Evolutionary conservation across 1,139 yeast species (phyloP).

Genomic region (Yamadazyma mexicana): DNA sequence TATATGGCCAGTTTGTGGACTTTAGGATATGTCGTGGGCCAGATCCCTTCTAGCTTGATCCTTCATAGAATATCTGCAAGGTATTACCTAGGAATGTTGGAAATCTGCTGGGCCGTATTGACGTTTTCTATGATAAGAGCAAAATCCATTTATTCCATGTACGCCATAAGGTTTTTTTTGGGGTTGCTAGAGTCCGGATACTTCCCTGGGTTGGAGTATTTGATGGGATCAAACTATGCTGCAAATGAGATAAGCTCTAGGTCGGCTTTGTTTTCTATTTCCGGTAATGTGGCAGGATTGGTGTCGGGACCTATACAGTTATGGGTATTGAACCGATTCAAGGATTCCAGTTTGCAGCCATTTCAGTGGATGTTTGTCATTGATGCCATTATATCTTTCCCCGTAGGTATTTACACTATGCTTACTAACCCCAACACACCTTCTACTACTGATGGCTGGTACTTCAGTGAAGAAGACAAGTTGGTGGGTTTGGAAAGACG

Average conservation of each 20-base stretch:
- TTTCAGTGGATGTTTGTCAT: constrained; percentile 42
- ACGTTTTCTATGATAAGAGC: constrained; percentile 53
- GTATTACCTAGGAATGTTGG: constrained; percentile 53
- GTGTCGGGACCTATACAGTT: constrained; percentile 40
- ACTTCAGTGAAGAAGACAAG: constrained; percentile 33
- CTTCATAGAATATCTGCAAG: constrained; percentile 55
- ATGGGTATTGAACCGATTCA: constrained; percentile 30
- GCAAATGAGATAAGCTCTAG: constrained; percentile 34
- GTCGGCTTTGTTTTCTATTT: constrained; percentile 46
- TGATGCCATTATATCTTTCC: constrained; percentile 39
- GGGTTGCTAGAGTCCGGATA: constrained; percentile 62
- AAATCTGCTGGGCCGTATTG: constrained; percentile 56
- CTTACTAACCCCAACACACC: constrained; percentile 42
- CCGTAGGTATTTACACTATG: constrained; percentile 37
- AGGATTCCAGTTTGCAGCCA: constrained; percentile 28
- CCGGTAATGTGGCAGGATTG: constrained; percentile 28
- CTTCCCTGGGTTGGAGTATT: constrained; percentile 56
- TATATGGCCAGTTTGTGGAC: constrained; percentile 55
- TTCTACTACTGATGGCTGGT: constrained; percentile 40
- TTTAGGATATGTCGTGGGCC: constrained; percentile 60
- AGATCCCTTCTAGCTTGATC: constrained; percentile 56
- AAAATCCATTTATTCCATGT: constrained; percentile 42
- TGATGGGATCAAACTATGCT: constrained; percentile 43
- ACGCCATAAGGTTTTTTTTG: constrained; percentile 56
- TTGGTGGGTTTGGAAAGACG: constrained; percentile 40